phyloP scores from a whole-genome alignment of 805 yeast genomes.

The Kodamaea neixiangensis region DNA sequence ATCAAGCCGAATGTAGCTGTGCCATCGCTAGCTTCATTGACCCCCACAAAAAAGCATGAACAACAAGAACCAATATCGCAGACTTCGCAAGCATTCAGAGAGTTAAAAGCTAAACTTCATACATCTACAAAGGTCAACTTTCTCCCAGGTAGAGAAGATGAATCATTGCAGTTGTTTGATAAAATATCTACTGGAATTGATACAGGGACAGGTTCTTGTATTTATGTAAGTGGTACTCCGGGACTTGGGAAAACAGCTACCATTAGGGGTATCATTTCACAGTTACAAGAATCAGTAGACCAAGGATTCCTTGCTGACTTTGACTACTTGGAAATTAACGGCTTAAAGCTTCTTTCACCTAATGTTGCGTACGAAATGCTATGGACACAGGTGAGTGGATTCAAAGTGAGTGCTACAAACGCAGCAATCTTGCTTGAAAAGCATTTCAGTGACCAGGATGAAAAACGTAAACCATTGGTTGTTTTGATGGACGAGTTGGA shows the following conservation, averaged over 20 bases:
- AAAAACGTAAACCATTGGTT: slow-evolving; percentile 55
- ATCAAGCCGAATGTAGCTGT: slow-evolving; percentile 22
- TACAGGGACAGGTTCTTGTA: slow-evolving; percentile 73
- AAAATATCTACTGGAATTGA: slow-evolving; percentile 71
- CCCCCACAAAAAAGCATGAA: slow-evolving; percentile 15
- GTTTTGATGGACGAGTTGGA: slow-evolving; percentile 91
- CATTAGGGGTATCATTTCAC: slow-evolving; percentile 78
- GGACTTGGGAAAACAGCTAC: slow-evolving; percentile 98
- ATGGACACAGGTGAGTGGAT: slow-evolving; percentile 73
- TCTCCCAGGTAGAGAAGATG: slow-evolving; percentile 85
- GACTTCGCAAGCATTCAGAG: slow-evolving; percentile 37
- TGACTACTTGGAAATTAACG: slow-evolving; percentile 84
- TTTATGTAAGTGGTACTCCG: slow-evolving; percentile 95
- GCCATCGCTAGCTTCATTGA: slow-evolving; percentile 22
- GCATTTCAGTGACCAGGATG: slow-evolving; percentile 48
- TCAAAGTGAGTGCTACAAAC: slow-evolving; percentile 56
- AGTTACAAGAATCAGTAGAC: slow-evolving; percentile 45
- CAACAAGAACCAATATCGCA: not conserved
- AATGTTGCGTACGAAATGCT: slow-evolving; percentile 77
- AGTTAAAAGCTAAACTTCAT: slow-evolving; percentile 44
- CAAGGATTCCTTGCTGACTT: slow-evolving; percentile 45
- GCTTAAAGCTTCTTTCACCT: slow-evolving; percentile 80
- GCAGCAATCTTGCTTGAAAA: slow-evolving; percentile 70
- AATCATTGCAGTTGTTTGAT: slow-evolving; percentile 68
- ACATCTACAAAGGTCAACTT: slow-evolving; percentile 48